These are phyloP conservation scores for Malus orientalis DNA, from an alignment of 306 rosid species.

Conservation along the genomic window DNA sequence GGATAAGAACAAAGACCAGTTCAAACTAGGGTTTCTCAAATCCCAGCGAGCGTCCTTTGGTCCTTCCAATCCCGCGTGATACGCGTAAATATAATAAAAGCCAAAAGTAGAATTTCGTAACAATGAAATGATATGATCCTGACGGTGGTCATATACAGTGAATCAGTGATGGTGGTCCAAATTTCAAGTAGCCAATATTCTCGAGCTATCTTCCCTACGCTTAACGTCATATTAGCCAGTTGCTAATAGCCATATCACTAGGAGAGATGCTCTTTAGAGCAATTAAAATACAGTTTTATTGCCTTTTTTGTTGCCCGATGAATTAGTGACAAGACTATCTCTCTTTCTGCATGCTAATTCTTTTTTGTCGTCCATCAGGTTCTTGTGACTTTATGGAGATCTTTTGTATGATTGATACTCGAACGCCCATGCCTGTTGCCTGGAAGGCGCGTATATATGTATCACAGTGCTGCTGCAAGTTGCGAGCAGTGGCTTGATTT, in stretches of 20 bases:
- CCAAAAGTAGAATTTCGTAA: background rate
- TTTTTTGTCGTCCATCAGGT: background rate
- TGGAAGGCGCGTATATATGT: background rate
- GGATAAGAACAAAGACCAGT: background rate
- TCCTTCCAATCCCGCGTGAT: background rate
- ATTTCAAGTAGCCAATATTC: background rate
- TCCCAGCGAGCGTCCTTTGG: background rate
- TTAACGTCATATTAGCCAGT: background rate
- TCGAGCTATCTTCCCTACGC: background rate
- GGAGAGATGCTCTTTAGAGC: too few species aligned
- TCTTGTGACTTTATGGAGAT: background rate
- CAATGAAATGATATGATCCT: background rate
- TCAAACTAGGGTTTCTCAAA: background rate
- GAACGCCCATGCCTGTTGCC: background rate
- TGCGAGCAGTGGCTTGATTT: too few species aligned
- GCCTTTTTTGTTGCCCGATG: too few species aligned
- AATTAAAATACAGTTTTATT: too few species aligned
- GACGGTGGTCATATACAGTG: background rate
- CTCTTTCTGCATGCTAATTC: too few species aligned
- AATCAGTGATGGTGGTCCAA: background rate
- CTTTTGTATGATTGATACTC: background rate
- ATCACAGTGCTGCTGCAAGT: too few species aligned
- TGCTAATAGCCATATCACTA: background rate
- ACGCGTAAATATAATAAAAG: background rate
- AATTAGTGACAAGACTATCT: too few species aligned